Conservation (phyloP, 208 protist genomes). For the Trypanosoma boissoni region DNA sequence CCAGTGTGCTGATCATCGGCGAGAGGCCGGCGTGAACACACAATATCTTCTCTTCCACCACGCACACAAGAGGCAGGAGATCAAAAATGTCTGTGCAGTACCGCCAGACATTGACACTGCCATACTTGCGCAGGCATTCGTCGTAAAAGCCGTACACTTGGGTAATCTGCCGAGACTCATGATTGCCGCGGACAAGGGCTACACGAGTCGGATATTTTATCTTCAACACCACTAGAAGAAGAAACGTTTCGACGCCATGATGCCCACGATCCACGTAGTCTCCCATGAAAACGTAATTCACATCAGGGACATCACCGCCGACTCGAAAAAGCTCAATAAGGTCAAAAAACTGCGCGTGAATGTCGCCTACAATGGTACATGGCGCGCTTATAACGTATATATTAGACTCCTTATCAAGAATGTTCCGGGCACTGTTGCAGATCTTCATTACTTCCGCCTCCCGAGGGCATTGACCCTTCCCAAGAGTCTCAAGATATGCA, state of each 20-base stretch:
- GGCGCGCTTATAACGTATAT: slow-evolving; percentile 90
- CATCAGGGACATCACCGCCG: slow-evolving; percentile 94
- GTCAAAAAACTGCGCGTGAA: slow-evolving; percentile 97
- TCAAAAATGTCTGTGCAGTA: slow-evolving; percentile 99
- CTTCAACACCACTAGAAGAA: slow-evolving; percentile 97
- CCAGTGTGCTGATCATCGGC: slow-evolving; percentile 96
- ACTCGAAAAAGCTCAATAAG: slow-evolving; percentile 97
- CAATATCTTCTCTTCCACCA: slow-evolving; percentile 98
- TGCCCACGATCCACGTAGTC: slow-evolving; percentile 99
- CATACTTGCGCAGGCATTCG: slow-evolving; percentile 99
- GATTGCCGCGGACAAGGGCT: slow-evolving; percentile 96
- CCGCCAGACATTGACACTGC: slow-evolving; percentile 99
- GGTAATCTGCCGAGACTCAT: slow-evolving; percentile 96
- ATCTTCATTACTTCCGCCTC: slow-evolving; percentile 92
- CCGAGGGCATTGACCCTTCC: slow-evolving; percentile 92
- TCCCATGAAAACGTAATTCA: slow-evolving; percentile 97
- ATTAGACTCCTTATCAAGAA: slow-evolving; percentile 87
- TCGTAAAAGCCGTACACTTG: slow-evolving; percentile 99
- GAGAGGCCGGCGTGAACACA: slow-evolving; percentile 99
- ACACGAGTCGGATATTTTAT: slow-evolving; percentile 96
- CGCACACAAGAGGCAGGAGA: slow-evolving; percentile 96
- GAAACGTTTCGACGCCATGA: slow-evolving; percentile 98
- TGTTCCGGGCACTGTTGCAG: slow-evolving; percentile 78
- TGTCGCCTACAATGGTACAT: slow-evolving; percentile 93
- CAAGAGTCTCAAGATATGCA: slow-evolving; percentile 95